Evolutionary conservation across 2,329 filamentous ascomycete genomes (phyloP), one percentile per base, ranked within the genome.

Genomic region (Colletotrichum sp.): DNA sequence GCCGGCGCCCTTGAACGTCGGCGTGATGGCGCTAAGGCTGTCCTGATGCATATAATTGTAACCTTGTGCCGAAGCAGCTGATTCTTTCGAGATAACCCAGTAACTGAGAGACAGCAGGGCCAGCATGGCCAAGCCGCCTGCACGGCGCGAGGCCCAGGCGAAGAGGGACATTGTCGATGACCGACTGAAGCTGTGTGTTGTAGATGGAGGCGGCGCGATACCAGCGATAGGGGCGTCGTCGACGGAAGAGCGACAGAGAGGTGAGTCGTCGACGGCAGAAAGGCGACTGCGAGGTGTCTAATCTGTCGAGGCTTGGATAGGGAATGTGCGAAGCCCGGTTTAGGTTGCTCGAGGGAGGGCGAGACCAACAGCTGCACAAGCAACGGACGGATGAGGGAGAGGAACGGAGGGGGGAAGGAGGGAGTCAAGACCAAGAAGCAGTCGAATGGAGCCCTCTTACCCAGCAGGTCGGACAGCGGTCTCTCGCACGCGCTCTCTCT

Each of bases 121-220:
- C 30, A 92, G 81, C 86, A 91, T 90, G 78, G 88, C 90, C 76
- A 92, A 80, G 71, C 90, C 90, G 74, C 90, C 90, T 36, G 86
- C 87, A 78, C 90, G 87, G 80, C 87, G 87, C 78, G 89, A 86
- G 76, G 86, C 87, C 90, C 90, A 92, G 48, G 80, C 80, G 79
- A 92, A 88, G 77, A 91, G 79, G 75, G 88, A 87, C 90, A 92
- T 92, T 48, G 76, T 52, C 78, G 79, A 76, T 77, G 79, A 76
- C 65, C 60, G 60, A 67, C 69, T 30, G 36, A 57, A 21, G 55
- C 13, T 61, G 18, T 32, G 64, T 32, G 64, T 59, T 43, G 60
- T 52, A 24, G 28, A 67, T n/a, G 18, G 39, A 48, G 28, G 59
- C 48, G 43, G 57, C 64, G 63, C 72, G 70, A 39, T 75, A 60